phyloP scores from a whole-genome alignment of 345 rosid species.

The Eucalyptus sp. region DNA sequence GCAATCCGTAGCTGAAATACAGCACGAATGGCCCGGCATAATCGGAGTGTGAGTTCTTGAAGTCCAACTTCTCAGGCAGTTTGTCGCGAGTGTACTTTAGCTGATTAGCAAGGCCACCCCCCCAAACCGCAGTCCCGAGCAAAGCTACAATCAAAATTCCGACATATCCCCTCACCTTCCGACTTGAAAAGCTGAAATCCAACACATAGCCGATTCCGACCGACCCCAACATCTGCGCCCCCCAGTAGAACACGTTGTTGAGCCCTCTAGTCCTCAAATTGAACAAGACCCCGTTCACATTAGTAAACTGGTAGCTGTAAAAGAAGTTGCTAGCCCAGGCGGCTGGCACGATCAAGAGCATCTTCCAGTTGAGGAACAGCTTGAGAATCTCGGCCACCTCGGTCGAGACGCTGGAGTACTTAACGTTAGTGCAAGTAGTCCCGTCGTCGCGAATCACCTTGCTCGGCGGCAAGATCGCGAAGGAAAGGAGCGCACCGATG shows the following conservation, averaged over 20 bases:
- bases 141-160: constrained; percentile 56
- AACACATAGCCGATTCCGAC: constrained; percentile 50
- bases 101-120: constrained; percentile 75
- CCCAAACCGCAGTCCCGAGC: constrained; percentile 69
- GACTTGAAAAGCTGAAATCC: constrained; percentile 69
- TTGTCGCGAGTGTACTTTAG: constrained; percentile 19
- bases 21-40: constrained; percentile 70
- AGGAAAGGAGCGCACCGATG: constrained; percentile 33
- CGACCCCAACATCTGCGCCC: constrained; percentile 85
- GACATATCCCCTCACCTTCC: constrained; percentile 57
- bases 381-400: constrained; percentile 34
- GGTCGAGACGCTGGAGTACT: constrained; percentile 25
- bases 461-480: constrained; percentile 33
- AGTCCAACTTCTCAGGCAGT: constrained; percentile 42
- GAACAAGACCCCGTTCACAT: constrained; percentile 56
- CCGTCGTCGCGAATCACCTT: constrained; percentile 42
- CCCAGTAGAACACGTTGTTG: constrained; percentile 92
- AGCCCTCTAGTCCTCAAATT: constrained; percentile 72
- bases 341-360: constrained; percentile 67
- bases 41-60: constrained; percentile 44
- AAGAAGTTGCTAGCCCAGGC: constrained; percentile 95
- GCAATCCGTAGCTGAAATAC: constrained; percentile 70
- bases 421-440: constrained; percentile 22
- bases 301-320: constrained; percentile 75
- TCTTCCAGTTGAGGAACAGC: constrained; percentile 49